Conservation (phyloP, 192 early-diverging fungal genomes). For the Kappamyces sp. region DNA sequence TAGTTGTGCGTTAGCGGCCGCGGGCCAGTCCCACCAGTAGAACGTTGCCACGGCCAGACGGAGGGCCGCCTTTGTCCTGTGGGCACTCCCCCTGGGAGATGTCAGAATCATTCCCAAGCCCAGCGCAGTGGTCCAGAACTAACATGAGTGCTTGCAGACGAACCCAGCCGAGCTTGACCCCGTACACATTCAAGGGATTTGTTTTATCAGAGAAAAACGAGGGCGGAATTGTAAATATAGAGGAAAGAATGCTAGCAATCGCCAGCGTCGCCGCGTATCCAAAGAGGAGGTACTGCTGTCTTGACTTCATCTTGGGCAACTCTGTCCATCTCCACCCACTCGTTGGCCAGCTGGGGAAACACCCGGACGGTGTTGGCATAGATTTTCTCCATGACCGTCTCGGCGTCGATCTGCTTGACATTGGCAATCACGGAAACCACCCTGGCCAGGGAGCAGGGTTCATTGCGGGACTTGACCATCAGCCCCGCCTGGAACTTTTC, state of each 20-base stretch:
- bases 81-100: too few relatives aligned
- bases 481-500: constrained; percentile 62
- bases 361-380: neutral
- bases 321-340: too few relatives aligned
- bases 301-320: too few relatives aligned
- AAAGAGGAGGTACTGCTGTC: too few relatives aligned
- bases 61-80: too few relatives aligned
- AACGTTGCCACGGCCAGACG: neutral
- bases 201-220: constrained; percentile 12
- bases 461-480: constrained; percentile 78
- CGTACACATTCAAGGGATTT: constrained; percentile 9
- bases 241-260: too few relatives aligned
- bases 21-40: neutral
- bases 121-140: too few relatives aligned
- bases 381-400: too few relatives aligned
- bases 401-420: neutral
- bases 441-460: constrained; percentile 70
- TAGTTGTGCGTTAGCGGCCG: neutral
- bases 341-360: neutral
- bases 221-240: too few relatives aligned
- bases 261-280: too few relatives aligned
- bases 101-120: too few relatives aligned
- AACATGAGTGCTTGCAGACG: neutral
- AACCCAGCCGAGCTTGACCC: constrained; percentile 4
- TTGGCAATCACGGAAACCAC: neutral